Evolutionary conservation across 495 filamentous ascomycete genomes (phyloP), one percentile per base, ranked within the genome.

Genomic region (Diplogelasinospora grovesii): DNA sequence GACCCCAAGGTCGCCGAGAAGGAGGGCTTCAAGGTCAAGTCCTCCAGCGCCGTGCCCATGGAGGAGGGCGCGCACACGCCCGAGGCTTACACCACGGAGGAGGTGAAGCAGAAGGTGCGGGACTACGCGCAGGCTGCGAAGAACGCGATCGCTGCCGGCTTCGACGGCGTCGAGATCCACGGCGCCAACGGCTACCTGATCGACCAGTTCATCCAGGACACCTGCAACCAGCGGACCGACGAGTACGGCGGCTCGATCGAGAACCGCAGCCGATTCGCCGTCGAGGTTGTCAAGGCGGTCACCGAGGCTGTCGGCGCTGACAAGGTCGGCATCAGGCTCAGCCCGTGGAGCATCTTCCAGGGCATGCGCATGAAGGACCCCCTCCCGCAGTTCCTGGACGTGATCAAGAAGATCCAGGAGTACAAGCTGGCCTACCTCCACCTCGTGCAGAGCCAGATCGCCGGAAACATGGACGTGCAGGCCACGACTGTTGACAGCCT

Each of bases 141-240:
- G 45, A 79, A 78, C 39, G 80, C 82, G 3, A 62, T 86, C 8
- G 65, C 61, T 7, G 84, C 83, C 3, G 84, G 83, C 8, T 89
- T 87, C 41, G 84, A 87, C 50, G 83, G 81, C 19, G 81, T 89
- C 3, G 85, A 89, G 63, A 65, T 87, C 39, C 83, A 86, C 53
- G 77, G 65, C 24, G 81, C 81, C 3, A 87, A 89, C 48, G 84
- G 83, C 7, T 87, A 86, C 52, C 59, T 89, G 34, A 63, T 86
- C 35, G 81, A 89, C 52, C 84, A 89, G 59, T 89, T 89, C 57
- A 65, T 61, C 1, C 81, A 84, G 50, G 76, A 81, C 47, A 63
- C 50, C 11, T 62, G 49, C 43, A 89, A 89, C 61, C 52, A 67
- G 51, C 73, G 84, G 2, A 78, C 69, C 3, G 84, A 89, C 53